Evolutionary conservation across 305 asterid genomes (phyloP).

Genomic region (Petunia hybrid): DNA sequence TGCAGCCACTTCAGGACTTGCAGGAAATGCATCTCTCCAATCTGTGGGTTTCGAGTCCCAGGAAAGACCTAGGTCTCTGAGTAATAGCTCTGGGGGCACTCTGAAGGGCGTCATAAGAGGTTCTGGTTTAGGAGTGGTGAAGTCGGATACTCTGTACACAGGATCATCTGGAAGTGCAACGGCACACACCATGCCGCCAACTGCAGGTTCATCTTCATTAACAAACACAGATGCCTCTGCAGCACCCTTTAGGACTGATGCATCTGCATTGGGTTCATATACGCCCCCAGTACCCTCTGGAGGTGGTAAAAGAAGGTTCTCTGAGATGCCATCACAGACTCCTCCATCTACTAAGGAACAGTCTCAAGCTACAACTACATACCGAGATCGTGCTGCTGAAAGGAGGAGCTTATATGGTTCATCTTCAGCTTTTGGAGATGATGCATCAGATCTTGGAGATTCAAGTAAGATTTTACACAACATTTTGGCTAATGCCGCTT

Average conservation of each 20-base stretch:
- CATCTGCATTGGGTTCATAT: constrained; percentile 85
- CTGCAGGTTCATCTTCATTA: constrained; percentile 54
- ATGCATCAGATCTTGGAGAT: constrained; percentile 70
- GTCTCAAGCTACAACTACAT: constrained; percentile 61
- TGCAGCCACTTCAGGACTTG: constrained; percentile 47
- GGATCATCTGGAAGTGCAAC: constrained; percentile 63
- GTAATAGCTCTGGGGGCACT: constrained; percentile 67
- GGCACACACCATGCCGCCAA: constrained; percentile 43
- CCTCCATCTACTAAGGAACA: constrained; percentile 65
- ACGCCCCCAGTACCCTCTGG: constrained; percentile 63
- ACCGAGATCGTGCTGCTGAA: constrained; percentile 99
- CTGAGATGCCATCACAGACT: constrained; percentile 76
- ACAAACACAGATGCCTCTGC: constrained; percentile 54
- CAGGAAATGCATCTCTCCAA: constrained; percentile 48
- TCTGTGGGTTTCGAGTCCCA: constrained; percentile 60
- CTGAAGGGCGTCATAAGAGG: constrained; percentile 89
- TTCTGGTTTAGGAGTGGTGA: constrained; percentile 90
- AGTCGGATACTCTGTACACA: constrained; percentile 68
- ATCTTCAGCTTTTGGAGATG: constrained; percentile 74
- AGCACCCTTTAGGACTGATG: constrained; percentile 80
- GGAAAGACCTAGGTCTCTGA: constrained; percentile 61
- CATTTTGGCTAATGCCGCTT: constrained; percentile 30
- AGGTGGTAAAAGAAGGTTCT: constrained; percentile 89
- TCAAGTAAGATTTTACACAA: constrained; percentile 71
- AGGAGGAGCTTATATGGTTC: constrained; percentile 96